Evolutionary conservation across 1,139 yeast species (phyloP).

Genomic region (Hanseniaspora sp.): DNA sequence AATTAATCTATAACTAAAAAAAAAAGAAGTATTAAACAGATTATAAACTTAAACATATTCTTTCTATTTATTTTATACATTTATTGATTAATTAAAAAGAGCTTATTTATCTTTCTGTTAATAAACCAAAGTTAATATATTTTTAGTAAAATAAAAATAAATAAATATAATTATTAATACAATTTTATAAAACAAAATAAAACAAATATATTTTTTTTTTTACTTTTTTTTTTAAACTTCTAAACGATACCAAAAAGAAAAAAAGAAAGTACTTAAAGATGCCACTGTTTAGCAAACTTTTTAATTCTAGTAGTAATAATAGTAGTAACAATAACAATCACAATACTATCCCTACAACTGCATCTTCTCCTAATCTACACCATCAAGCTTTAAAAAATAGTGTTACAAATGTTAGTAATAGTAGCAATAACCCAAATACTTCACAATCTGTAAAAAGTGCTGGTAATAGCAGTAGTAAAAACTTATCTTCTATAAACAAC

Average conservation of each 20-base stretch:
- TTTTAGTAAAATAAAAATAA: too few relatives aligned
- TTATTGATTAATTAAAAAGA: too few relatives aligned
- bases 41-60: too few relatives aligned
- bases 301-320: not conserved
- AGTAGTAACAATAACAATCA: not conserved
- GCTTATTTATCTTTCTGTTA: too few relatives aligned
- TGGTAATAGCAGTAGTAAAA: not conserved
- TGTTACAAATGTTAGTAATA: not conserved
- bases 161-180: too few relatives aligned
- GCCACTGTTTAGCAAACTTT: conserved; percentile 13
- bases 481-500: not conserved
- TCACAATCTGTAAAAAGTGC: not conserved
- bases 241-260: not conserved
- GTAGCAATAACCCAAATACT: not conserved
- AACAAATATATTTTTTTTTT: too few relatives aligned
- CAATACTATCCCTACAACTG: not conserved
- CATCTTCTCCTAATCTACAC: not conserved
- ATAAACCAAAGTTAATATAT: too few relatives aligned
- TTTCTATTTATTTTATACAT: too few relatives aligned
- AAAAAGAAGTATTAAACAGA: too few relatives aligned
- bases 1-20: too few relatives aligned
- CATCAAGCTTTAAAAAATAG: not conserved
- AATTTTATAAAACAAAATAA: too few relatives aligned
- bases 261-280: not conserved
- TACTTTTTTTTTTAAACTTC: not conserved